Percentiles rank a stretch among this genome's conserved stretches.
Conservation (phyloP, 1,139 yeast species). For the Magnusiomyces suaveolens region DNA sequence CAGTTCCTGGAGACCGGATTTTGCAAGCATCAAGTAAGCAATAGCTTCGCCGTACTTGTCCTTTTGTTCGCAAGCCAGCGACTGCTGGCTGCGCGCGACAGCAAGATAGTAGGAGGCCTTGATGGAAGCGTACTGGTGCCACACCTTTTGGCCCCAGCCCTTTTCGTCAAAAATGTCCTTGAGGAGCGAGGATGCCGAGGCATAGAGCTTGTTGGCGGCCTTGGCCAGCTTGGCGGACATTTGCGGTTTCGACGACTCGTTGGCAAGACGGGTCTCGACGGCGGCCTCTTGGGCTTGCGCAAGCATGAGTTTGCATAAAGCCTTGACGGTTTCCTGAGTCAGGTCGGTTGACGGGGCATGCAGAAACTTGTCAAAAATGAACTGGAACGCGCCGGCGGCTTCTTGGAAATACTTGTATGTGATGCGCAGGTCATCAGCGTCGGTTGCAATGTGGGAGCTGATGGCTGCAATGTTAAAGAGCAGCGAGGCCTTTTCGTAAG, state of each 20-base stretch:
- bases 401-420: constrained; percentile 58
- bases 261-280: constrained; percentile 49
- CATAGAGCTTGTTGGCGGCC: constrained; percentile 50
- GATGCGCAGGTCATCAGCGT: constrained; percentile 44
- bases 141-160: constrained; percentile 45
- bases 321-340: constrained; percentile 56
- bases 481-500: constrained; percentile 83
- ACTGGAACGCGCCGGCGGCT: constrained; percentile 70
- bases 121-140: constrained; percentile 37
- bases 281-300: constrained; percentile 90
- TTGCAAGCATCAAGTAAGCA: constrained; percentile 52
- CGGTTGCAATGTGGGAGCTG: constrained; percentile 42
- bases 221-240: constrained; percentile 64
- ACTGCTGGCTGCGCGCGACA: constrained; percentile 45
- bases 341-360: constrained; percentile 86
- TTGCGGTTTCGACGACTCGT: constrained; percentile 39
- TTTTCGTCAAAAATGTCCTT: constrained; percentile 39
- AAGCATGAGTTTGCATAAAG: constrained; percentile 55
- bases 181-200: constrained; percentile 41
- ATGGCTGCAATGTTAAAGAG: constrained; percentile 64
- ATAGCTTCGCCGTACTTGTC: constrained; percentile 69
- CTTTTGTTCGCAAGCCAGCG: constrained; percentile 40
- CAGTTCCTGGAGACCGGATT: constrained; percentile 19
- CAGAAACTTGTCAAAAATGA: constrained; percentile 67
- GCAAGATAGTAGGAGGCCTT: constrained; percentile 41